These are phyloP conservation scores for Amylocystis lapponica DNA, from an alignment of 768 basidiomycete genomes.

Conservation along the genomic window DNA sequence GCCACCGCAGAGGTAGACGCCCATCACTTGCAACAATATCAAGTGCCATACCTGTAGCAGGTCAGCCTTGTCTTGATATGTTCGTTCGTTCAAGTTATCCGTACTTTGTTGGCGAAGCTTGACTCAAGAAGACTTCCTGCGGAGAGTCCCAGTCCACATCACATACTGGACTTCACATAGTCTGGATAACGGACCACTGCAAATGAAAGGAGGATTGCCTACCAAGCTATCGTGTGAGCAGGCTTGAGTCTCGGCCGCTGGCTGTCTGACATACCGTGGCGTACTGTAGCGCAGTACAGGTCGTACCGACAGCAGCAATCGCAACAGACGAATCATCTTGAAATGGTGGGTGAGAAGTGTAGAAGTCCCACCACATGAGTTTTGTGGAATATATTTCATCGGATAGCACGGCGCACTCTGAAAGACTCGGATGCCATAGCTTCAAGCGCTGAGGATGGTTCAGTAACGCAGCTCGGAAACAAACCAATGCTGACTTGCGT, in stretches of 20 bases:
- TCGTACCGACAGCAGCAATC: slow-evolving; percentile 15
- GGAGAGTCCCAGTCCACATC: slow-evolving; percentile 13
- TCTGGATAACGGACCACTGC: slow-evolving; percentile 16
- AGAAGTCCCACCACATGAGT: too few relatives aligned
- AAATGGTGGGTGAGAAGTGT: slow-evolving; percentile 18
- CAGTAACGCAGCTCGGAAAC: too few relatives aligned
- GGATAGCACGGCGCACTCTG: too few relatives aligned
- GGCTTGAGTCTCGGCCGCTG: not conserved
- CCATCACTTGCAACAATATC: slow-evolving; percentile 17
- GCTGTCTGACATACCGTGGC: slow-evolving; percentile 7
- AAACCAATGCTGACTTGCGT: too few relatives aligned
- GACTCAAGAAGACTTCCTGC: slow-evolving; percentile 11
- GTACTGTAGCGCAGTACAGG: slow-evolving; percentile 13
- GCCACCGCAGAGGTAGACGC: slow-evolving; percentile 17
- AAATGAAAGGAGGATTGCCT: slow-evolving; percentile 11
- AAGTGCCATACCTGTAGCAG: slow-evolving; percentile 16
- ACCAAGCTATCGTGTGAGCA: not conserved
- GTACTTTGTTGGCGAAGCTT: slow-evolving; percentile 17
- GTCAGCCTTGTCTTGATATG: not conserved
- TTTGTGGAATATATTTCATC: too few relatives aligned
- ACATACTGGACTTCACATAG: slow-evolving; percentile 11
- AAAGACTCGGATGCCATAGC: too few relatives aligned
- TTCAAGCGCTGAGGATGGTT: too few relatives aligned
- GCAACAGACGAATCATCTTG: slow-evolving; percentile 9
- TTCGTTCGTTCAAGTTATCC: not conserved